Evolutionary conservation across 768 basidiomycete species (phyloP), one percentile per base, ranked within the genome.

Genomic region (Boletus sp.): DNA sequence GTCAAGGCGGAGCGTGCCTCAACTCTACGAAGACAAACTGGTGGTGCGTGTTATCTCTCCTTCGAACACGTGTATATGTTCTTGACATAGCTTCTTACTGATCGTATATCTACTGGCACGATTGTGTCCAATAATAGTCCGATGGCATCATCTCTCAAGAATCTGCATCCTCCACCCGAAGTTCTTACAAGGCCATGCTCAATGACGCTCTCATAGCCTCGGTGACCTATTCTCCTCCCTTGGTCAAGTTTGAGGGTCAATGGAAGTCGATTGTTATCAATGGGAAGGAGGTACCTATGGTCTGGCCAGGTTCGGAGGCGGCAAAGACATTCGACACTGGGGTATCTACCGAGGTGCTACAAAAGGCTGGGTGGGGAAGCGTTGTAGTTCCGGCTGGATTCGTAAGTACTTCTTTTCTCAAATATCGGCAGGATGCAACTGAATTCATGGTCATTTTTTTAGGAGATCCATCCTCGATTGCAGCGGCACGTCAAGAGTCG

Each of bases 381-480:
- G 87, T 95, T 10, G 63, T 73, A 6, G 70, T 80, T 3, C 83
- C 84, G 12, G 66, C 73, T 0, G 77, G 70, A 18, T 93, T 94
- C 61, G 93, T 93, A 58, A 67, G 88, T 78, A 20, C 24, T 47
- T 10, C 5, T 2, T 47, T 24, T 33, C 5, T 14, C 6, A 20
- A 42, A 0, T 1, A 40, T 35, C 10, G 50, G 18, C 41, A 8
- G n/a, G 15, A 5, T 32, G 7, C 24, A n/a, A 49, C 39, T 36
- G 15, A 20, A 3, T 28, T 48, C 12, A n/a, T 15, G 24, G 3
- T 6, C 33, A 42, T 59, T 53, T 14, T 6, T 55, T 32, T 63
- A 92, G 91, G 86, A 88, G 62, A 82, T 94, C 33, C 93, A 95
- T 65, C 73, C 87, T 7, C 85, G 93, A 51, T 70, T 94, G 47